Evolutionary conservation across 495 filamentous ascomycete species (phyloP).

Genomic region (Penicillium nucicola): DNA sequence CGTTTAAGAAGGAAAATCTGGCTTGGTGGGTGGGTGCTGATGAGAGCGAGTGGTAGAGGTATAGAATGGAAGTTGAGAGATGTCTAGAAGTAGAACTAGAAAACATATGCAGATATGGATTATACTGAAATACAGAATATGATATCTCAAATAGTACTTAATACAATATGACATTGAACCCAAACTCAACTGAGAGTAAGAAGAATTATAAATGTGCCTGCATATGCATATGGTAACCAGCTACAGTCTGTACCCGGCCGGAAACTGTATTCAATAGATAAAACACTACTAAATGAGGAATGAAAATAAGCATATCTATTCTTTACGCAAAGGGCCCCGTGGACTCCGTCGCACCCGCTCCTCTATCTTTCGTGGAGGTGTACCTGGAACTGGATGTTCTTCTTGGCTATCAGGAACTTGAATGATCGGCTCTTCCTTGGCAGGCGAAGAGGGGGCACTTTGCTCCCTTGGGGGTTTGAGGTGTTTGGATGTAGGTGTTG

Average conservation of each 20-base stretch:
- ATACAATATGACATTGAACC: neutral
- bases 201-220: neutral
- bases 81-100: too few relatives aligned
- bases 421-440: neutral
- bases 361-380: neutral
- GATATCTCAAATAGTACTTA: too few relatives aligned
- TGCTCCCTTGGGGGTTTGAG: neutral
- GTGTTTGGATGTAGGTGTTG: neutral
- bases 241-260: neutral
- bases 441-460: neutral
- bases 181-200: neutral
- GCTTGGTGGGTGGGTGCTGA: constrained; percentile 43
- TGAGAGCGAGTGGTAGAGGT: constrained; percentile 36
- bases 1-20: constrained; percentile 68
- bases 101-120: too few relatives aligned
- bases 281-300: neutral
- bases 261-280: neutral
- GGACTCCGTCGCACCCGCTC: constrained; percentile 5
- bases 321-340: neutral
- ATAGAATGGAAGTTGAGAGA: too few relatives aligned
- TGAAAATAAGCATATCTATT: neutral
- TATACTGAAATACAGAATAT: too few relatives aligned
- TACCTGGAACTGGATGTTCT: neutral
- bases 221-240: neutral
- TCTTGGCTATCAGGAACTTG: constrained; percentile 3